Conservation (phyloP, 2,329 filamentous ascomycete species). For the Camptophora hylomeconis region DNA sequence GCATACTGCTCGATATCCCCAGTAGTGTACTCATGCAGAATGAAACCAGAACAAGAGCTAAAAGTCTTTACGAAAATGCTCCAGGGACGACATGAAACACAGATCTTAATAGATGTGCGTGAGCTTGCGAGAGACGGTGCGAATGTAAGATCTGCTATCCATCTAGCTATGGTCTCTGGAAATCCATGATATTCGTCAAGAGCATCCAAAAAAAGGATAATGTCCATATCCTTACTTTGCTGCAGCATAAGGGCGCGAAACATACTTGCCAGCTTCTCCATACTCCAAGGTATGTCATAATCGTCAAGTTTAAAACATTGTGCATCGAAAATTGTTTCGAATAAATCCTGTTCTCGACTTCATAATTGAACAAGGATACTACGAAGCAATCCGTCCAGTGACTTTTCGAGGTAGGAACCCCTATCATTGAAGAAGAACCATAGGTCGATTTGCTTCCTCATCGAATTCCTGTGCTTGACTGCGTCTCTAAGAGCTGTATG, state of each 20-base stretch:
- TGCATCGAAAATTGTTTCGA: no score
- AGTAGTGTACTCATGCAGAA: conserved; percentile 1
- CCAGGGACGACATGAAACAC: conserved; percentile 3
- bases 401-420: conserved; percentile 4
- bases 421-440: conserved; percentile 5
- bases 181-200: conserved; percentile 4
- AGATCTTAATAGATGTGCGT: neutral
- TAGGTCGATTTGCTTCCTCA: neutral
- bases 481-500: no score
- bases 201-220: conserved; percentile 3
- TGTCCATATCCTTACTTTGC: neutral
- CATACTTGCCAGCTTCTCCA: no score
- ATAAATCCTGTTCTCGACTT: no score
- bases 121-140: neutral
- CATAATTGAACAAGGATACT: conserved; percentile 3
- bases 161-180: conserved; percentile 2
- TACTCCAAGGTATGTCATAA: no score
- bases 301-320: no score
- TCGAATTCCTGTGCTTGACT: neutral
- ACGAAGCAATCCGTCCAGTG: conserved; percentile 2
- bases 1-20: conserved; percentile 1
- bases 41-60: neutral
- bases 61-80: conserved; percentile 2
- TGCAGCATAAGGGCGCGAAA: no score
- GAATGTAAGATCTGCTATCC: neutral